phyloP scores from a whole-genome alignment of 306 rosid species.

The Psophocarpus tetragonolobus region DNA sequence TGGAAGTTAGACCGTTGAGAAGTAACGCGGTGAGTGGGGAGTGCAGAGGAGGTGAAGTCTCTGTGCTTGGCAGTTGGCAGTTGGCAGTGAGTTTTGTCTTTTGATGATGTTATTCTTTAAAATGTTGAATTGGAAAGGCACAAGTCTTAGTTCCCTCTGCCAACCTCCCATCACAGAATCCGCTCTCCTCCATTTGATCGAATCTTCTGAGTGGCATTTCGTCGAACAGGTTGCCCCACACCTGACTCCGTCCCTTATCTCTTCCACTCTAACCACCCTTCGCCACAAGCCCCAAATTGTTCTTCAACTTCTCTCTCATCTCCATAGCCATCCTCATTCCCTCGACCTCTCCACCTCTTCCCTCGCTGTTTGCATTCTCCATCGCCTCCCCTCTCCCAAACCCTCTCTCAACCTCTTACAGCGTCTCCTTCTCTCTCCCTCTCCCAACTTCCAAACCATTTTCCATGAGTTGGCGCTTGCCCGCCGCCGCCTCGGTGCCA shows the following conservation, averaged over 20 bases:
- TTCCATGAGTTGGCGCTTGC: conserved; percentile 45
- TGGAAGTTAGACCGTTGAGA: too few relatives aligned
- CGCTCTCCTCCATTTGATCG: conserved; percentile 40
- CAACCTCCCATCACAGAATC: conserved; percentile 33
- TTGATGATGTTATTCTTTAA: too few relatives aligned
- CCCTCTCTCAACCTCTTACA: conserved; percentile 52
- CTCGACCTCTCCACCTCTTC: conserved; percentile 49
- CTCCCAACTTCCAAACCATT: conserved; percentile 26
- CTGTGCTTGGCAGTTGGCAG: too few relatives aligned
- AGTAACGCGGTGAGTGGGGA: too few relatives aligned
- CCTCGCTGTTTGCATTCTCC: conserved; percentile 59
- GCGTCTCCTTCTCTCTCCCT: conserved; percentile 36
- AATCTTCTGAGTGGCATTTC: conserved; percentile 84
- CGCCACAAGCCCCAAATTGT: conserved; percentile 51
- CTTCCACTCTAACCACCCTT: conserved; percentile 53
- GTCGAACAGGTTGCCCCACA: conserved; percentile 60
- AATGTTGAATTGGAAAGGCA: too few relatives aligned
- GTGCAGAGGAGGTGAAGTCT: too few relatives aligned
- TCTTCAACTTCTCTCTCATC: conserved; percentile 44
- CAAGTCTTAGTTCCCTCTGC: too few relatives aligned
- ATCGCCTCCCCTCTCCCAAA: conserved; percentile 60
- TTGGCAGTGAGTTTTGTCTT: too few relatives aligned
- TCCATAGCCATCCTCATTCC: conserved; percentile 32
- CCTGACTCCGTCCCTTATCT: conserved; percentile 51
- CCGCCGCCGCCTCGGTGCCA: conserved; percentile 36